Evolutionary conservation across 768 basidiomycete species (phyloP).

Genomic region (Obba rivulosa): DNA sequence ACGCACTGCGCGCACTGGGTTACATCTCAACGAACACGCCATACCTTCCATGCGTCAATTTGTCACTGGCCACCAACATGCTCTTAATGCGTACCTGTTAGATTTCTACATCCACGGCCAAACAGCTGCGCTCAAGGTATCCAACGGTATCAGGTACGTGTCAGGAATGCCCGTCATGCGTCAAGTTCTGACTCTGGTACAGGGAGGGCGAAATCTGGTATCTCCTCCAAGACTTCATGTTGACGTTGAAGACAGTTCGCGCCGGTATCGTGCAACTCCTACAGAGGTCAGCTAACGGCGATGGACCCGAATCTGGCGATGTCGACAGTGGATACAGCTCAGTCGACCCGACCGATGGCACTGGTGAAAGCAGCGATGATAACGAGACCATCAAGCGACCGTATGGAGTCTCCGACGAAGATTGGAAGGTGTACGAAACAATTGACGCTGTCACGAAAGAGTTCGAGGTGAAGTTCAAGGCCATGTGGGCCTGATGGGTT

Average conservation of each 20-base stretch:
- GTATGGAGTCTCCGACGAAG: conserved; percentile 33
- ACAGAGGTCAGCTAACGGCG: conserved; percentile 18
- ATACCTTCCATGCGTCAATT: conserved; percentile 49
- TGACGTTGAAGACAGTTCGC: conserved; percentile 46
- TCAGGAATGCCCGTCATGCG: no score
- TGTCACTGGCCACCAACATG: conserved; percentile 23
- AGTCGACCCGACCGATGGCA: conserved; percentile 24
- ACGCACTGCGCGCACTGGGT: conserved; percentile 43
- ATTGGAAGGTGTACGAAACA: conserved; percentile 54
- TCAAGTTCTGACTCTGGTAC: no score
- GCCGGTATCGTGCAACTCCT: conserved; percentile 45
- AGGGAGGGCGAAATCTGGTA: conserved; percentile 65
- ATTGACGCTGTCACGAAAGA: conserved; percentile 38
- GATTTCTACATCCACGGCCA: conserved; percentile 72
- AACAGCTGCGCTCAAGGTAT: conserved; percentile 36
- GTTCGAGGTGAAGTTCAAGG: conserved; percentile 55
- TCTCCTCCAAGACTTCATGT: conserved; percentile 49
- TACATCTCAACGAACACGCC: conserved; percentile 53
- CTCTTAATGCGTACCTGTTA: conserved; percentile 58
- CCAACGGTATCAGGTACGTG: conserved; percentile 61
- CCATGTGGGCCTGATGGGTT: conserved; percentile 50
- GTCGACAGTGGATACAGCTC: conserved; percentile 31
- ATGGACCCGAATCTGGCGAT: conserved; percentile 5
- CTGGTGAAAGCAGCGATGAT: conserved; percentile 20
- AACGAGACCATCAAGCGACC: conserved; percentile 29